Evolutionary conservation across 2,329 filamentous ascomycete species (phyloP).

Genomic region (Xylariaceae sp.): DNA sequence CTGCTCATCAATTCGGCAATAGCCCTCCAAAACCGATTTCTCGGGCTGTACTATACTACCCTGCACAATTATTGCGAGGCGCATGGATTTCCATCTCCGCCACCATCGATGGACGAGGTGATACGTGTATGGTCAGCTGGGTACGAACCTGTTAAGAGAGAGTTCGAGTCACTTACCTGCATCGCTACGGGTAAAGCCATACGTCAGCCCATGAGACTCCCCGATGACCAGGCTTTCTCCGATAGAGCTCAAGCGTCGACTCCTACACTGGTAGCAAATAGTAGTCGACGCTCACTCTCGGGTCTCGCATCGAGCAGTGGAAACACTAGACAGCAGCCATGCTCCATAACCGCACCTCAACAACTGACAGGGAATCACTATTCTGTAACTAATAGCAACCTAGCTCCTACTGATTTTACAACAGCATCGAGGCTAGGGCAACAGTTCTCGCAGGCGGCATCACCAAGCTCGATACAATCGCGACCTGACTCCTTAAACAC

Average conservation of each 20-base stretch:
- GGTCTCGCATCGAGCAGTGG: slow-evolving; percentile 37
- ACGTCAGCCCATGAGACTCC: slow-evolving; percentile 41
- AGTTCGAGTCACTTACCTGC: slow-evolving; percentile 60
- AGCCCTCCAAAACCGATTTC: slow-evolving; percentile 69
- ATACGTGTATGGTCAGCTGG: slow-evolving; percentile 59
- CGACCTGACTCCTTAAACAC: slow-evolving; percentile 33
- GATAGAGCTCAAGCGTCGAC: slow-evolving; percentile 24
- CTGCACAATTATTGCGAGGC: slow-evolving; percentile 68
- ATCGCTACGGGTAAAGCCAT: slow-evolving; percentile 64
- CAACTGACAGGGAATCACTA: slow-evolving; percentile 17
- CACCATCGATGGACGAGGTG: slow-evolving; percentile 67
- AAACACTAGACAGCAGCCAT: slow-evolving; percentile 27
- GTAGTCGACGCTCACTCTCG: slow-evolving; percentile 38
- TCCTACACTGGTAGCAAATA: slow-evolving; percentile 32
- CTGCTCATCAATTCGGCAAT: slow-evolving; percentile 65
- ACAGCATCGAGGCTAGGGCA: slow-evolving; percentile 39
- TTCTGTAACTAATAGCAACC: slow-evolving; percentile 27
- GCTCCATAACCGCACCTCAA: too few relatives aligned
- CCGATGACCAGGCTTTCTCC: slow-evolving; percentile 30
- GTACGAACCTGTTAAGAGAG: slow-evolving; percentile 58
- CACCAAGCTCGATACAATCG: slow-evolving; percentile 28
- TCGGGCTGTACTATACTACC: slow-evolving; percentile 73
- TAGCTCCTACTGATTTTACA: slow-evolving; percentile 42
- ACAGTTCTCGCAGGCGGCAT: slow-evolving; percentile 26
- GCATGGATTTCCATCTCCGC: slow-evolving; percentile 63